Conservation (phyloP, 352 stramenopile species). For the Phytophthora kernoviae region DNA sequence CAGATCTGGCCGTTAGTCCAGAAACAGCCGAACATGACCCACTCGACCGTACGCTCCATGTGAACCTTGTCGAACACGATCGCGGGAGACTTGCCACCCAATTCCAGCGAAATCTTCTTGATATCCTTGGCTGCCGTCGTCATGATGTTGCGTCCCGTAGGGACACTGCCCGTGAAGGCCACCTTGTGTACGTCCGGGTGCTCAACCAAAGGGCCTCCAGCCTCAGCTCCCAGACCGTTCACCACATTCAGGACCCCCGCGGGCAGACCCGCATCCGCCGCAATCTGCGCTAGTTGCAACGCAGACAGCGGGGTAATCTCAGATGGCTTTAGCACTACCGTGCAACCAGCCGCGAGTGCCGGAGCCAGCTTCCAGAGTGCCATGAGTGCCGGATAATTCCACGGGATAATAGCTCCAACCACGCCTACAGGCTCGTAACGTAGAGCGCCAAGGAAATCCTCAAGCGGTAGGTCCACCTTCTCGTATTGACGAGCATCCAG, state of each 20-base stretch:
- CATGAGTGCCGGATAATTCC: conserved; percentile 52
- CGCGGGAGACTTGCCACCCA: conserved; percentile 88
- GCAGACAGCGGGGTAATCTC: conserved; percentile 93
- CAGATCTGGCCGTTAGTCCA: conserved; percentile 83
- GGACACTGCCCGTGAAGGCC: conserved; percentile 31
- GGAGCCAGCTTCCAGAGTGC: conserved; percentile 81
- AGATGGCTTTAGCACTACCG: conserved; percentile 51
- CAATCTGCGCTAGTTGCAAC: conserved; percentile 74
- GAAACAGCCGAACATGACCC: conserved; percentile 53
- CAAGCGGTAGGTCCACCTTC: conserved; percentile 42
- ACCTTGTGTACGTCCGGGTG: conserved; percentile 52
- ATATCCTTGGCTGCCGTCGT: conserved; percentile 23
- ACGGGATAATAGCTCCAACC: conserved; percentile 66
- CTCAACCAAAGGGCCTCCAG: conserved; percentile 61
- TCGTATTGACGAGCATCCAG: conserved; percentile 57
- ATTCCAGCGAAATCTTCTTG: conserved; percentile 37
- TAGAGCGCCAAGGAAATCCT: conserved; percentile 52
- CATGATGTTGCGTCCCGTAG: conserved; percentile 26
- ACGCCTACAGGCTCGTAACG: conserved; percentile 76
- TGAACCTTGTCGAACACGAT: conserved; percentile 84
- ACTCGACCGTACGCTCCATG: conserved; percentile 79
- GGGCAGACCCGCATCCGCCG: conserved; percentile 61
- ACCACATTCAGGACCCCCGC: conserved; percentile 72
- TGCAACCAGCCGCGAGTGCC: conserved; percentile 93
- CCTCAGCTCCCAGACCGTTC: conserved; percentile 61